Base-by-base conservation (phyloP, 768 basidiomycete species). In the Leccinum barrowsii region DNA sequence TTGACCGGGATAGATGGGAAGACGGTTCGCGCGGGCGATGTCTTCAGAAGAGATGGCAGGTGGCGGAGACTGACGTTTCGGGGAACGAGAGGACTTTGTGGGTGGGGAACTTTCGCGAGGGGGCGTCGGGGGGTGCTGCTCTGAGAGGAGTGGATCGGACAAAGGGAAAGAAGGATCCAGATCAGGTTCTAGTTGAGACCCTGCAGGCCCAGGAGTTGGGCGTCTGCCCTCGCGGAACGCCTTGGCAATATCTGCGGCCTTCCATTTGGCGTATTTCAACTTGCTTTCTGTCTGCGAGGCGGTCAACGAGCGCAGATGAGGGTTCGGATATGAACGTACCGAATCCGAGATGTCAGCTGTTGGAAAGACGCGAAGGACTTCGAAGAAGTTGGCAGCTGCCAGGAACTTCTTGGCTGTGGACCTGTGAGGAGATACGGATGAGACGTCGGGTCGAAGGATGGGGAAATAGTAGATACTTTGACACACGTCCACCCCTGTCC, bases 261-360 rank as follows among this genome's bases (percentile, higher is more conserved):
- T 98, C 95, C 97, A 99, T 72, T 97, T 93, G 4, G 94, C 84
- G 74, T 98, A 99, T 56, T 85, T 86, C 35, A 96, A 84, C 74
- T 97, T 98, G 61, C 90, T 90, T 64, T 86, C 86, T 61, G 85
- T 84, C 92, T 96, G 60, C 8, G 8, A 32, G 37, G 35, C 8
- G 0, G 58, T 63, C n/a, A 57, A 52, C 8, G 51, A 24, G 35
- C 30, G 58, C 19, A 57, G 24, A 57, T 7, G 50, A 28, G 8
- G 44, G 6, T 44, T 30, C 17, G 28, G 12, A 58, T 28, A 57
- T 30, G 28, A 32, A 63, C 83, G 24, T 69, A 87, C 89, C 50
- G 83, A 77, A 63, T 86, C 85, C 6, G 83, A 78, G 35, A 82
- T 65, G 50, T 84, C 80, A 7, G 75, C 63, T 62, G 83, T 81